Base-by-base conservation (phyloP, 2,329 filamentous ascomycete species). In the Lasiodiplodia theobromae region DNA sequence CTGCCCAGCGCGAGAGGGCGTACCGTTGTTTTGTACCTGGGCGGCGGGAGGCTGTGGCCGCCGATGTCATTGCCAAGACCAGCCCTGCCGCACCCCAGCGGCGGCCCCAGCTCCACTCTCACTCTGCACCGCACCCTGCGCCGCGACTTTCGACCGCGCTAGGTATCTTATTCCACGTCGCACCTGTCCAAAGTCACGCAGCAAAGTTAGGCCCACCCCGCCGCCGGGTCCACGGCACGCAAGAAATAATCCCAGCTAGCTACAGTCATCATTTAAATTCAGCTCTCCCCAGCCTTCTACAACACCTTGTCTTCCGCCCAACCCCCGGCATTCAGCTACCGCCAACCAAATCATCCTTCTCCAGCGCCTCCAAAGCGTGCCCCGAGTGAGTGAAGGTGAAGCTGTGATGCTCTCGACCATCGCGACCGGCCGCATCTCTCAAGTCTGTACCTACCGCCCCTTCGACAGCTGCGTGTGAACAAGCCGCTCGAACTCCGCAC, bases 141-240 rank as follows among this genome's bases (percentile, higher is more conserved):
- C 31, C 31, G 44, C 23, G 62, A 21, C 51, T 49, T 65, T 31
- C 62, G 11, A 65, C 62, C 34, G 38, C 63, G 63, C 38, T 47
- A 66, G 44, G 18, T 47, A 47, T 38, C 63, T 37, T 47, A 66
- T 66, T 51, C 63, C 63, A 56, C 63, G 51, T 66, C 49, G 63
- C 51, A 56, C 28, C 34, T 21, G 49, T 18, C 31, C 31, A 21
- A 57, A 51, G 23, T 21, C 60, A 51, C 49, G 51, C 63, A 44
- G 8, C 11, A 21, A n/a, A 23, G 37, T 66, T 66, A 66, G 63
- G 63, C 52, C 63, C 63, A 23, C 49, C 51, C 51, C 31, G 62
- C 47, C 49, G 38, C 63, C 51, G 63, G 63, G 51, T 38, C 37
- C 31, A 28, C 62, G 62, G 62, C 47, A 23, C 60, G 16, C n/a